Conservation (phyloP, 2,329 filamentous ascomycete genomes). For the Fusarium sp. region DNA sequence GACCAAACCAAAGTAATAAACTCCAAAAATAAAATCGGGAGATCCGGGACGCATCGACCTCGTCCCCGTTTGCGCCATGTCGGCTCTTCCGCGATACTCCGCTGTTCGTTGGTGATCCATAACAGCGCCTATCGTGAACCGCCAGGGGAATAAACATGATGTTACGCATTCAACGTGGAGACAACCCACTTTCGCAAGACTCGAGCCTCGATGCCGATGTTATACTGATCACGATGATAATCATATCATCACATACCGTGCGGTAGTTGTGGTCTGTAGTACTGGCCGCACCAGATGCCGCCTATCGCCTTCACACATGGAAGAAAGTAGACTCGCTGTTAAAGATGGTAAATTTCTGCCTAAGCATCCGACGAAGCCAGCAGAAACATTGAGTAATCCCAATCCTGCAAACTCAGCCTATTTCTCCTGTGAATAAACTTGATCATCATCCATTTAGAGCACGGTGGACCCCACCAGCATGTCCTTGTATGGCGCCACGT, state of each 20-base stretch:
- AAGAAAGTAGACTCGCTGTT: background rate
- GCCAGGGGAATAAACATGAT: conserved; percentile 23
- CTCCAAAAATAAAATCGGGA: background rate
- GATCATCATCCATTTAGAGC: conserved; percentile 30
- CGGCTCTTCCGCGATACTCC: conserved; percentile 21
- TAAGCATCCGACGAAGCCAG: conserved; percentile 15
- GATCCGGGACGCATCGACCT: conserved; percentile 5
- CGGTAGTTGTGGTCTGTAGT: background rate
- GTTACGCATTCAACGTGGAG: conserved; percentile 35
- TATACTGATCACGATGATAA: conserved; percentile 20
- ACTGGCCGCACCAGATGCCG: background rate
- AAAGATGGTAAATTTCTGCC: conserved; percentile 26
- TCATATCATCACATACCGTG: background rate
- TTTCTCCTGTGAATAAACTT: conserved; percentile 30
- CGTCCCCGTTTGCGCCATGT: conserved; percentile 3
- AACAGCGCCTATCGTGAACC: conserved; percentile 15
- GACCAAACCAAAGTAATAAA: background rate
- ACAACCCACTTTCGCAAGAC: conserved; percentile 4
- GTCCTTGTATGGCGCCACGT: conserved; percentile 46
- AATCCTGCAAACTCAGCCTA: conserved; percentile 3
- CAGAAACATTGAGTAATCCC: conserved; percentile 1
- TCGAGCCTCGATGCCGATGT: conserved; percentile 6
- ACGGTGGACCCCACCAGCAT: conserved; percentile 38
- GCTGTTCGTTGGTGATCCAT: conserved; percentile 23
- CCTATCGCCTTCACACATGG: conserved; percentile 3